These are phyloP conservation scores for Coffea canephora DNA, from an alignment of 257 asterid genomes.

Conservation along the genomic window DNA sequence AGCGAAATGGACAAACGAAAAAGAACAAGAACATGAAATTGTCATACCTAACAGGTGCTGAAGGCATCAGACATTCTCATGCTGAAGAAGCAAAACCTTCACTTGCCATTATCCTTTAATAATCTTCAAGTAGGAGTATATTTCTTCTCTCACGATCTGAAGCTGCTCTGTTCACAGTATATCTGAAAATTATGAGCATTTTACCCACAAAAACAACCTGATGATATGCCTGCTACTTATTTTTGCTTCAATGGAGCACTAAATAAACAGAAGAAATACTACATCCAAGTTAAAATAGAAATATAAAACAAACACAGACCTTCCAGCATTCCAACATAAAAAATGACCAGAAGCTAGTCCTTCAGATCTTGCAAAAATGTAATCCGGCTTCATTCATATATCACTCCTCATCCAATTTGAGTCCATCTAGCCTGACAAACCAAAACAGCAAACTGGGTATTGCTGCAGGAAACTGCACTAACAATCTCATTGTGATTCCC, in stretches of 20 bases:
- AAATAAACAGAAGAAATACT: not conserved
- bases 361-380: not conserved
- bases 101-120: not conserved
- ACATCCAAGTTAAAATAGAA: not conserved
- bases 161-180: not conserved
- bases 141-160: not conserved
- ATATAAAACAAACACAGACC: not conserved
- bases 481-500: not conserved
- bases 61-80: not conserved
- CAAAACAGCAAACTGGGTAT: not conserved
- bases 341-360: not conserved
- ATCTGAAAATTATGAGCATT: not conserved
- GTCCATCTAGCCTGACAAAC: not conserved
- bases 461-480: not conserved
- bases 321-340: not conserved
- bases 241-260: not conserved
- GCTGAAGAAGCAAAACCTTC: not conserved
- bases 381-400: not conserved
- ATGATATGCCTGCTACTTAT: not conserved
- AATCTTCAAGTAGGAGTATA: constrained; percentile 1
- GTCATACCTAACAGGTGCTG: not conserved
- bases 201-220: not conserved
- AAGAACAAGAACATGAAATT: not conserved
- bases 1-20: not conserved
- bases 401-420: not conserved